phyloP scores from a whole-genome alignment of 1,139 yeast species.

The Protomyces lactucae-debilis region DNA sequence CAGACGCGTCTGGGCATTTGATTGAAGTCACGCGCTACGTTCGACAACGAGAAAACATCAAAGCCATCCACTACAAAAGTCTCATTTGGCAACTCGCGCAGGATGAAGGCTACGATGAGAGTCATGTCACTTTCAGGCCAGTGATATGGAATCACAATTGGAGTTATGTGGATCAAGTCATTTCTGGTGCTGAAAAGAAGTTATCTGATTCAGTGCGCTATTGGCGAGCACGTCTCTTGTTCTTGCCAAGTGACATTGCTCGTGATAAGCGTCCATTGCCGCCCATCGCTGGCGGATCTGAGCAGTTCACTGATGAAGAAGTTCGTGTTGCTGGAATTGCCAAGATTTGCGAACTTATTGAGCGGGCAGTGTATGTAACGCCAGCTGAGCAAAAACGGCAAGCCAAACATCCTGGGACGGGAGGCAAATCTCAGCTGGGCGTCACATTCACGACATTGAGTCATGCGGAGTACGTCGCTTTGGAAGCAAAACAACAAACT shows the following conservation, averaged over 20 bases:
- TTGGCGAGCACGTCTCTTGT: slow-evolving; percentile 73
- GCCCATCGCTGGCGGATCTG: slow-evolving; percentile 38
- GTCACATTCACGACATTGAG: slow-evolving; percentile 87
- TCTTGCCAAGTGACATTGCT: slow-evolving; percentile 59
- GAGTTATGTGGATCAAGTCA: slow-evolving; percentile 83
- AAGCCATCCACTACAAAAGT: slow-evolving; percentile 26
- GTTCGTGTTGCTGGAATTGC: slow-evolving; percentile 15
- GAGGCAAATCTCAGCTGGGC: slow-evolving; percentile 58
- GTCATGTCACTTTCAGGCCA: slow-evolving; percentile 10
- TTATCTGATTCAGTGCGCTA: slow-evolving; percentile 52
- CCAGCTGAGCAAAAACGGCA: slow-evolving; percentile 34
- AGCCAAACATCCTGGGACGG: slow-evolving; percentile 28
- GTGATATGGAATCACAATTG: slow-evolving; percentile 52
- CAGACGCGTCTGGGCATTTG: slow-evolving; percentile 43
- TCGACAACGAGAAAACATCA: slow-evolving; percentile 12
- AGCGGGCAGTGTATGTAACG: slow-evolving; percentile 13
- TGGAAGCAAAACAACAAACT: slow-evolving; percentile 38
- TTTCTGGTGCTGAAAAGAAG: slow-evolving; percentile 85
- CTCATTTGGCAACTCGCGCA: slow-evolving; percentile 27
- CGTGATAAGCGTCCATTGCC: slow-evolving; percentile 43
- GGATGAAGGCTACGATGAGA: slow-evolving; percentile 23
- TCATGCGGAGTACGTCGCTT: slow-evolving; percentile 61
- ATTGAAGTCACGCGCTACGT: slow-evolving; percentile 30
- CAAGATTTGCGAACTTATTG: slow-evolving; percentile 27
- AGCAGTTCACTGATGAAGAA: slow-evolving; percentile 23